These are phyloP conservation scores for Rhynchospora tenuis DNA, from an alignment of 176 grass and related monocot genomes.

Conservation along the genomic window DNA sequence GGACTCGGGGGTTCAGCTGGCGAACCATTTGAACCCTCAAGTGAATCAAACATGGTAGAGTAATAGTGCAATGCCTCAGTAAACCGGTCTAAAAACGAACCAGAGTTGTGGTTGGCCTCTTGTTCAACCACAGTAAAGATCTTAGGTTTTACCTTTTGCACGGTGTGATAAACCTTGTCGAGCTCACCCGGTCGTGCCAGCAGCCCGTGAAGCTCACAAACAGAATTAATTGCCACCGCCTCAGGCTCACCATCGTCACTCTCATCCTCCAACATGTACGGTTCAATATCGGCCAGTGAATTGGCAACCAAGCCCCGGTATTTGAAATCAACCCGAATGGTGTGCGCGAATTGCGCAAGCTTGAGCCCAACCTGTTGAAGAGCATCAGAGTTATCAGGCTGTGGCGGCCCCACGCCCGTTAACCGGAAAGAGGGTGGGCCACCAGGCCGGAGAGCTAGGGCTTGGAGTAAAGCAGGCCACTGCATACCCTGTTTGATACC, in stretches of 20 bases:
- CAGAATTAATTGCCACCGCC: slow-evolving; percentile 79
- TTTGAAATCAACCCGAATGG: slow-evolving; percentile 82
- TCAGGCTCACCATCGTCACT: slow-evolving; percentile 40
- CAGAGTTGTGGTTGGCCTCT: slow-evolving; percentile 84
- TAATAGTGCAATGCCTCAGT: slow-evolving; percentile 93
- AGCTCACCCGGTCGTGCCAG: slow-evolving; percentile 65
- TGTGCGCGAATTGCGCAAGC: slow-evolving; percentile 72
- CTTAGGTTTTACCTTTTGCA: slow-evolving; percentile 60
- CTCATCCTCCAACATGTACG: slow-evolving; percentile 62
- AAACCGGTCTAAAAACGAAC: slow-evolving; percentile 75
- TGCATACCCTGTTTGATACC: slow-evolving; percentile 96
- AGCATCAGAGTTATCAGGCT: slow-evolving; percentile 70
- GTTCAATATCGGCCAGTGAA: slow-evolving; percentile 75
- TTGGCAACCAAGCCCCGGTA: slow-evolving; percentile 69
- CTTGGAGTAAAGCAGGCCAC: slow-evolving; percentile 91
- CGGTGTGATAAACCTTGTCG: slow-evolving; percentile 73
- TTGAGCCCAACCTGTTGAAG: slow-evolving; percentile 84
- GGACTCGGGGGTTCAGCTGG: slow-evolving; percentile 6
- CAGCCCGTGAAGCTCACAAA: slow-evolving; percentile 76
- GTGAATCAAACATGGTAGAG: slow-evolving; percentile 96
- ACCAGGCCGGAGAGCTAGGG: slow-evolving; percentile 76
- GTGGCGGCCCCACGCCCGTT: slow-evolving; percentile 77
- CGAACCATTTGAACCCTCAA: slow-evolving; percentile 40
- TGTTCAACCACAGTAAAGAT: slow-evolving; percentile 90
- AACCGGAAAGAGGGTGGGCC: slow-evolving; percentile 74